Evolutionary conservation across 768 basidiomycete genomes (phyloP), one percentile per base, ranked within the genome.

Genomic region (Suillus luteus): DNA sequence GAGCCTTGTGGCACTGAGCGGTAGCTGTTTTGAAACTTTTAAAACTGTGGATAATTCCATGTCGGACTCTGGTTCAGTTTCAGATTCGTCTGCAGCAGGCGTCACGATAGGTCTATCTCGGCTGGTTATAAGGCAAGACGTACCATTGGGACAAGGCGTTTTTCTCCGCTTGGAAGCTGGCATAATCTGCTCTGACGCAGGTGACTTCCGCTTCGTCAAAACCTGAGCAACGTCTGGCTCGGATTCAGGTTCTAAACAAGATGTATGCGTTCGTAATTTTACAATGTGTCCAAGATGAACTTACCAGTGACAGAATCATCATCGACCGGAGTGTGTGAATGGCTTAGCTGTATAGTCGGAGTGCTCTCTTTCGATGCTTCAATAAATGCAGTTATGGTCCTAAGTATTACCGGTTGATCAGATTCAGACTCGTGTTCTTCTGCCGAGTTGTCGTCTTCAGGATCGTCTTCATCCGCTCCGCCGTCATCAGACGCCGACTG

Each of bases 401-500:
- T 78, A 22, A 74, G 72, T 27, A 73, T 44, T 19, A 63, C 19
- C 24, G 67, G 72, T 35, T 55, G 59, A 9, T 68, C 67, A 19
- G 64, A 49, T 14, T 59, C 61, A 37, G 22, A 67, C n/a, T 73
- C 73, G 43, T 73, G 72, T 49, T 72, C 73, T 43, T 68, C 66
- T 41, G 70, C 66, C 22, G 68, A 68, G 22, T 71, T 75, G 9
- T 64, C 68, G 9, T 68, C 68, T 8, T 66, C 71, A 40, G 65
- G 60, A 7, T 55, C 11, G 5, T 71, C 68, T 3, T 66, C 52
- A 41, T 62, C 61, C 11, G 27, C 15, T 14, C 74, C 75, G 19
- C 76, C 72, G 2, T 73, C 79, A 66, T 86, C 85, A 9, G 82
- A 83, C 24, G 80, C 85, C 33, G 85, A 86, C 37, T 84, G 82